Base-by-base conservation (phyloP, 208 protist species). In the Naegleria fowleri region DNA sequence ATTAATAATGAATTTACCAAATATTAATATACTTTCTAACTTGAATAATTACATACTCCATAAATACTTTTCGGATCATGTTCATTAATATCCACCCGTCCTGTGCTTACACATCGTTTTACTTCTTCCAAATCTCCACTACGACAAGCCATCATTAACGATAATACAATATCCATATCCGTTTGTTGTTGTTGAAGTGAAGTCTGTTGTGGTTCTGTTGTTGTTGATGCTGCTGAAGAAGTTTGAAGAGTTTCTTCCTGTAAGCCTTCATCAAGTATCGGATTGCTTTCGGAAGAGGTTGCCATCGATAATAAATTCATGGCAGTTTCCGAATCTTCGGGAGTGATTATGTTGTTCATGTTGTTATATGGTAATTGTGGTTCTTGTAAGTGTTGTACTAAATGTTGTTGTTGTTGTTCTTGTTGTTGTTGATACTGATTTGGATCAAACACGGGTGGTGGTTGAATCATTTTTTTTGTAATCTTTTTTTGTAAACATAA, bases 51-150 rank as follows among this genome's bases (percentile, higher is more conserved):
- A 79, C 67, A 36, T 79, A 79, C 67, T 79, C 67, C 67, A 36
- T 79, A 79, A 79, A 79, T 79, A 79, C 67, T 79, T 33, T 79
- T 79, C n/a, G 67, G 67, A 79, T 79, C 67, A 79, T 79, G 67
- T 79, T 25, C 25, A 79, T 79, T 79, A 79, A 79, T 36, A 79
- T 79, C 29, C n/a, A 79, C 29, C 36, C 16, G 7, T 36, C n/a
- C n/a, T 1, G 16, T 79, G 9, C 16, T 36, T 0, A 79, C 9
- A 79, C 67, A 79, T 79, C 29, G 29, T 33, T 79, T 79, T 9
- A 79, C 67, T 1, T 29, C 29, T 36, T 79, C 25, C n/a, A 79
- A 25, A 79, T 79, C 67, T 36, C 67, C 67, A 79, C 19, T 36
- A 6, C 29, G 16, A 33, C 67, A 79, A 36, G 67, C 67, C 19